Percentiles rank a stretch among this genome's conserved stretches.
Conservation (phyloP, 495 filamentous ascomycete species). For the Penicillium ucsense region DNA sequence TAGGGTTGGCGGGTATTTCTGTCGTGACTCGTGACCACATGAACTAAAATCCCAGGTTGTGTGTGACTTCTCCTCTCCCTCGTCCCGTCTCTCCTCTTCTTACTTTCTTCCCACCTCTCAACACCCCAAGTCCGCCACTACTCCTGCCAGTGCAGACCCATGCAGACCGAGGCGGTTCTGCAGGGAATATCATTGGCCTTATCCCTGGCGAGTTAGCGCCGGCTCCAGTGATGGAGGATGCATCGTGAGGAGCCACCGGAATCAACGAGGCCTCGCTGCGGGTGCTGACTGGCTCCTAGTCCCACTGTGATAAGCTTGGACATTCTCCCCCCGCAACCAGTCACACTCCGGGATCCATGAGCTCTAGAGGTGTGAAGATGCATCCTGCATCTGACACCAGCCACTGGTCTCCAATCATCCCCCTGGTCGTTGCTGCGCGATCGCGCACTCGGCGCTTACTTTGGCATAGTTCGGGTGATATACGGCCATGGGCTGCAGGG, state of each 20-base stretch:
- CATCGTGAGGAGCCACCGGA: conserved; percentile 15
- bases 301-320: conserved; percentile 34
- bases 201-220: conserved; percentile 28
- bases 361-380: conserved; percentile 9
- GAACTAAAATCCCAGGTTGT: no score
- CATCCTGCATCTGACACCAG: conserved; percentile 9
- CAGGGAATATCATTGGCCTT: conserved; percentile 24
- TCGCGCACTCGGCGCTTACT: conserved; percentile 26
- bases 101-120: no score
- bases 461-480: conserved; percentile 15
- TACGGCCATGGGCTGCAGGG: conserved; percentile 15
- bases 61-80: no score
- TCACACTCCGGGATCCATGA: conserved; percentile 13
- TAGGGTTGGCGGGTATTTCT: no score
- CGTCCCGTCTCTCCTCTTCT: no score
- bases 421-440: conserved; percentile 8
- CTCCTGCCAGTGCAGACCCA: no score
- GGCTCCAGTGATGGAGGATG: conserved; percentile 29
- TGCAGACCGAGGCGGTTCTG: conserved; percentile 20
- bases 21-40: no score
- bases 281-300: conserved; percentile 10
- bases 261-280: not conserved
- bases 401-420: conserved; percentile 20
- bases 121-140: no score
- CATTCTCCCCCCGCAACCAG: conserved; percentile 19